Percentiles rank a stretch among this genome's conserved stretches.
phyloP scores from a whole-genome alignment of 2,329 filamentous ascomycete species.

The Fusarium poae region DNA sequence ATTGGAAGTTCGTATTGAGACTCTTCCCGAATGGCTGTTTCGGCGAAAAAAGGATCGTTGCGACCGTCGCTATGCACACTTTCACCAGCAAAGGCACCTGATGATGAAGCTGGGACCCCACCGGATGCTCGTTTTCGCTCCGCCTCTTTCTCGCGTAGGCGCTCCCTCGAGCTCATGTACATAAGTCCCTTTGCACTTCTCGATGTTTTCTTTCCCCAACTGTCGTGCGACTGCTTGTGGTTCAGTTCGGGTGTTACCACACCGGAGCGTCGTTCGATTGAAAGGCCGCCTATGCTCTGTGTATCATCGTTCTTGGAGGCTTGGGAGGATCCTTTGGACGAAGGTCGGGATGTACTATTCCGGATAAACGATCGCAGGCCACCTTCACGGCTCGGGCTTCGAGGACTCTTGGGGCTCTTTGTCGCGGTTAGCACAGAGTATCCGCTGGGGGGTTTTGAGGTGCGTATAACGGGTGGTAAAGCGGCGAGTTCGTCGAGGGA shows the following conservation, averaged over 20 bases:
- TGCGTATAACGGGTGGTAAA: constrained; percentile 79
- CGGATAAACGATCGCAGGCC: constrained; percentile 73
- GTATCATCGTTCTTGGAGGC: constrained; percentile 69
- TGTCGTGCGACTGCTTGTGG: constrained; percentile 69
- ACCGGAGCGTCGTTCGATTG: constrained; percentile 69
- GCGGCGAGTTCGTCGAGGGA: constrained; percentile 72
- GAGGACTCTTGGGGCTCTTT: constrained; percentile 63
- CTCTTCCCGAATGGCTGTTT: constrained; percentile 70
- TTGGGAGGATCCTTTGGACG: constrained; percentile 68
- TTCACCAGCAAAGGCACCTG: constrained; percentile 55
- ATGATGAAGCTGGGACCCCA: constrained; percentile 38
- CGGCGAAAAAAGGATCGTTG: constrained; percentile 64
- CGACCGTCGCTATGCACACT: constrained; percentile 56
- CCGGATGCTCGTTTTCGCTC: constrained; percentile 68
- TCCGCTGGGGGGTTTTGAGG: constrained; percentile 83
- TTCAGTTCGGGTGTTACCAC: constrained; percentile 64
- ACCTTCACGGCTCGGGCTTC: constrained; percentile 64
- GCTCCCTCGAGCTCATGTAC: constrained; percentile 81
- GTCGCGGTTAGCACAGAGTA: constrained; percentile 77
- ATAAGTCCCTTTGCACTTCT: constrained; percentile 71
- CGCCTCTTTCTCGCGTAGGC: constrained; percentile 71
- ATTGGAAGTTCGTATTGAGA: constrained; percentile 52
- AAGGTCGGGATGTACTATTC: constrained; percentile 65
- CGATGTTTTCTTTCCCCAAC: constrained; percentile 70
- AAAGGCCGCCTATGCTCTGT: constrained; percentile 73